These are phyloP conservation scores for Termitomyces sp. DNA, from an alignment of 768 basidiomycete genomes.

Conservation along the genomic window DNA sequence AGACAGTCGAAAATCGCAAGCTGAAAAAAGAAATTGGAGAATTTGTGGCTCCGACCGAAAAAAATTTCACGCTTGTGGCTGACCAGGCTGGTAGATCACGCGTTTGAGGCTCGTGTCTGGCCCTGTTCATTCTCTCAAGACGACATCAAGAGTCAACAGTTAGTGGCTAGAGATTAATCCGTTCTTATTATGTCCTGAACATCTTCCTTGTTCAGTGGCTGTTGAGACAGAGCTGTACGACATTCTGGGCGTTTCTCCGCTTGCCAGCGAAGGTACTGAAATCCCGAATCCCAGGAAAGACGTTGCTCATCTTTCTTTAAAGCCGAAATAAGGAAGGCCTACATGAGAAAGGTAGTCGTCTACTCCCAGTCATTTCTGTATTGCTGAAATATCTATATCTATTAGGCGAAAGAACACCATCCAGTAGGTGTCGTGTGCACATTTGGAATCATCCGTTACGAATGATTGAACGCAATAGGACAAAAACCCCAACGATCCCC, in stretches of 20 bases:
- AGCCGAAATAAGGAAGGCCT: constrained; percentile 93
- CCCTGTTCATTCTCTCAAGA: neutral
- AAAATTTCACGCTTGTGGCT: constrained; percentile 16
- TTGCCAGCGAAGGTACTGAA: constrained; percentile 62
- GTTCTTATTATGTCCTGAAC: neutral
- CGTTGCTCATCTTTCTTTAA: constrained; percentile 13
- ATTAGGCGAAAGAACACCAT: constrained; percentile 80
- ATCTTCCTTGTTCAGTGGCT: constrained; percentile 40
- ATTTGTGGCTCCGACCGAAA: constrained; percentile 30
- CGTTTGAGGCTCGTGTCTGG: constrained; percentile 3
- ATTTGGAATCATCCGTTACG: neutral
- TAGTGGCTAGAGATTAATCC: neutral
- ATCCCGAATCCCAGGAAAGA: neutral
- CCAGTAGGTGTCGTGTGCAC: constrained; percentile 43
- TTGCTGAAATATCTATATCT: constrained; percentile 15
- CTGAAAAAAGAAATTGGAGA: neutral
- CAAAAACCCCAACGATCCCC: constrained; percentile 89
- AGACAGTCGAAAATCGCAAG: neutral
- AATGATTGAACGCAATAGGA: constrained; percentile 39
- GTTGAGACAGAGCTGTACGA: constrained; percentile 84
- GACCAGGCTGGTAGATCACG: constrained; percentile 1
- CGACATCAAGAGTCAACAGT: neutral
- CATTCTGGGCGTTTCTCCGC: constrained; percentile 64
- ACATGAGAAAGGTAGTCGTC: constrained; percentile 75
- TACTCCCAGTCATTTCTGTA: constrained; percentile 11